Percentiles rank a stretch among this genome's conserved stretches.
Conservation (phyloP, 495 filamentous ascomycete genomes). For the Sporormia fimetaria region DNA sequence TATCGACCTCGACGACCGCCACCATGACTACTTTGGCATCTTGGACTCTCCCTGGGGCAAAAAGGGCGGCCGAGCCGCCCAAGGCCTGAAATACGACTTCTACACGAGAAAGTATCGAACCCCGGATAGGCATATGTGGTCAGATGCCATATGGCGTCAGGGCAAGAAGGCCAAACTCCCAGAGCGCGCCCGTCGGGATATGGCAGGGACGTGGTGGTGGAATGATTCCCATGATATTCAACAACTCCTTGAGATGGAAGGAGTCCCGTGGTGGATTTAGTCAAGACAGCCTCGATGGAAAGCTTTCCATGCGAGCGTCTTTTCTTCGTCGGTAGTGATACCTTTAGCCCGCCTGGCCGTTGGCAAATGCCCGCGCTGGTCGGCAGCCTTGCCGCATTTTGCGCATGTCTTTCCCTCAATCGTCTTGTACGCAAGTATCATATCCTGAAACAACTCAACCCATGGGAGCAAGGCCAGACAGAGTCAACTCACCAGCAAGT, state of each 20-base stretch:
- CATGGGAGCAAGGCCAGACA: not conserved
- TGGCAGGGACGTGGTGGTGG: slow-evolving; percentile 10
- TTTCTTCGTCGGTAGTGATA: slow-evolving; percentile 5
- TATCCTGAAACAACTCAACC: slow-evolving; percentile 17
- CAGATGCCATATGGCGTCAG: slow-evolving; percentile 11
- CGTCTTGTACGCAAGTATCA: slow-evolving; percentile 27
- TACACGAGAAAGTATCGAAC: slow-evolving; percentile 8
- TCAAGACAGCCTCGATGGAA: slow-evolving; percentile 26
- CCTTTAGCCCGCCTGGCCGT: slow-evolving; percentile 20
- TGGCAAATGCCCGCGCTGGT: slow-evolving; percentile 8
- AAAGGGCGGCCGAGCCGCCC: too few species aligned
- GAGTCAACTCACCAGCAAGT: slow-evolving; percentile 21
- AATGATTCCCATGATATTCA: not conserved
- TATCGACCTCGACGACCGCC: slow-evolving; percentile 12
- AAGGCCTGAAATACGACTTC: too few species aligned
- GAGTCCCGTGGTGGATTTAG: not conserved
- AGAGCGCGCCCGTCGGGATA: slow-evolving; percentile 8
- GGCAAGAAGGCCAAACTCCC: slow-evolving; percentile 3
- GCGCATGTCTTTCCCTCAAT: slow-evolving; percentile 11
- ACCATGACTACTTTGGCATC: slow-evolving; percentile 4
- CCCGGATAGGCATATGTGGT: slow-evolving; percentile 8
- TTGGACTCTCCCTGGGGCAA: not conserved
- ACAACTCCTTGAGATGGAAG: not conserved
- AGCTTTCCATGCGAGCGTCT: slow-evolving; percentile 17
- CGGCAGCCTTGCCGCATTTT: slow-evolving; percentile 19